Base-by-base conservation (phyloP, 805 yeast species). In the Barnettozyma wickerhamii region DNA sequence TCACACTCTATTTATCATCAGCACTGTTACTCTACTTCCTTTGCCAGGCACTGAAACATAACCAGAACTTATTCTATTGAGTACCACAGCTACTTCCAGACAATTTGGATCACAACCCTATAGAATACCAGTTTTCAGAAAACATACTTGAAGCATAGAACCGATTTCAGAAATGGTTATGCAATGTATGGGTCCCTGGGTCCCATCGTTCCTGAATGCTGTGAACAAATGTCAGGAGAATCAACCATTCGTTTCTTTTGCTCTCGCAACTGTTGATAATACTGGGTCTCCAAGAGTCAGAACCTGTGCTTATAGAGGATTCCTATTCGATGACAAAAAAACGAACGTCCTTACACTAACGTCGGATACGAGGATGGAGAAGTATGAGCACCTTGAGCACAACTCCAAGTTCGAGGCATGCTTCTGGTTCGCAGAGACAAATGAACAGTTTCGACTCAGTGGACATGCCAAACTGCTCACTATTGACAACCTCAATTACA, bases 241-340 rank as follows among this genome's bases (percentile, higher is more conserved):
- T 0, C 59, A 60, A 15, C 79, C 78, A 2, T 81, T 84, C 46
- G 68, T 75, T 14, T 61, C 81, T 5, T 81, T 85, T 50, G 80
- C 82, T 47, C 72, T 85, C 40, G 79, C 87, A 35, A 84, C 90
- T 5, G 75, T 84, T 27, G 84, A 77, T 50, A 30, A 51, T 10
- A 49, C 60, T 10, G 73, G 76, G 14, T 59, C 63, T 10, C 95
- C 95, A 4, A 71, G 69, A 38, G 81, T 78, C 36, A 65, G 95
- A 49, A 81, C 93, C 0, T 75, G 86, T 45, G 77, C 85, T 5
- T 76, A 68, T 49, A 70, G 95, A 36, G 93, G 89, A 7, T 87
- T 84, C 60, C 64, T 87, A 37, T 87, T 86, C 56, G 71, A 77
- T 53, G 86, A 84, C 55, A 72, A 71, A 47, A 68, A 74, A 42